Percentiles rank a stretch among this genome's conserved stretches.
Conservation (phyloP, 2,329 filamentous ascomycete species). For the Ceratocystis papillata region DNA sequence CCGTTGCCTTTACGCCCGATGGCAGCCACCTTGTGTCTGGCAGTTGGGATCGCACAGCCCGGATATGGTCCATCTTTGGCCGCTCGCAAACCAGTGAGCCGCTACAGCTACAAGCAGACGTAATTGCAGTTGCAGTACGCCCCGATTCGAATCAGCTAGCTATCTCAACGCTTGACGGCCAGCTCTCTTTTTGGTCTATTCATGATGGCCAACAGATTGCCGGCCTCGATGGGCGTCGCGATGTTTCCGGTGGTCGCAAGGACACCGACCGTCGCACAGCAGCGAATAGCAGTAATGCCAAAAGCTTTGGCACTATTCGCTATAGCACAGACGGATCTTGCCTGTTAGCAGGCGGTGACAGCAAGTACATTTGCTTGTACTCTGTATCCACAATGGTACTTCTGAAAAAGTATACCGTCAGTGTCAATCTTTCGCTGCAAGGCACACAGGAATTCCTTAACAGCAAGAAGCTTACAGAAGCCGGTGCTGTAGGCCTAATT, state of each 20-base stretch:
- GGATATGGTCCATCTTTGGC: slow-evolving; percentile 92
- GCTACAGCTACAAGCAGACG: slow-evolving; percentile 80
- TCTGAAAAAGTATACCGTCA: slow-evolving; percentile 90
- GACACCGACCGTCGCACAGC: slow-evolving; percentile 79
- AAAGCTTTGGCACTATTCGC: slow-evolving; percentile 74
- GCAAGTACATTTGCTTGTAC: slow-evolving; percentile 97
- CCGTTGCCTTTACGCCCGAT: slow-evolving; percentile 78
- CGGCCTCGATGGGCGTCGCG: slow-evolving; percentile 78
- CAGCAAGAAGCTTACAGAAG: slow-evolving; percentile 82
- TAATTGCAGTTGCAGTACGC: slow-evolving; percentile 73
- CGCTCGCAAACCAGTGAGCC: slow-evolving; percentile 92
- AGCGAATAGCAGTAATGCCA: slow-evolving; percentile 80
- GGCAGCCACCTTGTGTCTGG: slow-evolving; percentile 76
- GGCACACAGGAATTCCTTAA: slow-evolving; percentile 96
- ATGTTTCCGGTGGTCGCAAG: slow-evolving; percentile 86
- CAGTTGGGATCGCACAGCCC: slow-evolving; percentile 91
- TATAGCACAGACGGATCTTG: slow-evolving; percentile 92
- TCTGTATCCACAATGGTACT: slow-evolving; percentile 86
- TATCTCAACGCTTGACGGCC: slow-evolving; percentile 84
- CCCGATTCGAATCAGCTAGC: slow-evolving; percentile 87
- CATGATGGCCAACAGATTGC: slow-evolving; percentile 77
- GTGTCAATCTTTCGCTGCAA: slow-evolving; percentile 86
- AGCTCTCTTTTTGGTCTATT: slow-evolving; percentile 89
- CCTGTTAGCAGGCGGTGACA: slow-evolving; percentile 82
- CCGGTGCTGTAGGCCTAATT: slow-evolving; percentile 70